phyloP scores from a whole-genome alignment of 805 yeast genomes.

The Kazachstania viticola region DNA sequence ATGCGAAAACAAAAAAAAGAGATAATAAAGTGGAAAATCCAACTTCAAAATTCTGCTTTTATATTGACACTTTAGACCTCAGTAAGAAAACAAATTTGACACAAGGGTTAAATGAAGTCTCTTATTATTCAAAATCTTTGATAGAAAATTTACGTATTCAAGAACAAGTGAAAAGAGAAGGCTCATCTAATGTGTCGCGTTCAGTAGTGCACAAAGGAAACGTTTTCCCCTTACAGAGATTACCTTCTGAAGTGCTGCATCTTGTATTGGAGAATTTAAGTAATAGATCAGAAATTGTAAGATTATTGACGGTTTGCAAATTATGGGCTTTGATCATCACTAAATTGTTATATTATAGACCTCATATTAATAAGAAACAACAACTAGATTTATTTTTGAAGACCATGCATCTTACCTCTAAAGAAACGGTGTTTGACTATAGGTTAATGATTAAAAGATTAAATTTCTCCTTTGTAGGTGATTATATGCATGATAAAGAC shows the following conservation, averaged over 20 bases:
- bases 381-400: slow-evolving; percentile 31
- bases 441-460: slow-evolving; percentile 62
- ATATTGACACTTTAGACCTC: slow-evolving; percentile 17
- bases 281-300: slow-evolving; percentile 46
- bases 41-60: slow-evolving; percentile 13
- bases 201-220: background rate
- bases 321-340: slow-evolving; percentile 70
- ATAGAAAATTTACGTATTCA: background rate
- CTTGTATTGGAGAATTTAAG: slow-evolving; percentile 55
- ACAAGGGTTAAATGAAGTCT: slow-evolving; percentile 12
- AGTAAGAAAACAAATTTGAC: slow-evolving; percentile 11
- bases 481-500: slow-evolving; percentile 51
- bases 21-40: slow-evolving; percentile 15
- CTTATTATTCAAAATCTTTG: slow-evolving; percentile 9
- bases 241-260: slow-evolving; percentile 49
- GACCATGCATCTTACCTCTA: slow-evolving; percentile 19
- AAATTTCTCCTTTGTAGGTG: slow-evolving; percentile 66
- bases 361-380: slow-evolving; percentile 53
- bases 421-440: slow-evolving; percentile 51
- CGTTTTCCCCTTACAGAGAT: slow-evolving; percentile 21
- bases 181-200: background rate
- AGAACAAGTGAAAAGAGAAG: background rate
- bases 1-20: slow-evolving; percentile 9
- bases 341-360: slow-evolving; percentile 81
- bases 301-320: slow-evolving; percentile 61